These are phyloP conservation scores for Mayamaea pseudoterrestris DNA, from an alignment of 108 stramenopile genomes.

Conservation along the genomic window DNA sequence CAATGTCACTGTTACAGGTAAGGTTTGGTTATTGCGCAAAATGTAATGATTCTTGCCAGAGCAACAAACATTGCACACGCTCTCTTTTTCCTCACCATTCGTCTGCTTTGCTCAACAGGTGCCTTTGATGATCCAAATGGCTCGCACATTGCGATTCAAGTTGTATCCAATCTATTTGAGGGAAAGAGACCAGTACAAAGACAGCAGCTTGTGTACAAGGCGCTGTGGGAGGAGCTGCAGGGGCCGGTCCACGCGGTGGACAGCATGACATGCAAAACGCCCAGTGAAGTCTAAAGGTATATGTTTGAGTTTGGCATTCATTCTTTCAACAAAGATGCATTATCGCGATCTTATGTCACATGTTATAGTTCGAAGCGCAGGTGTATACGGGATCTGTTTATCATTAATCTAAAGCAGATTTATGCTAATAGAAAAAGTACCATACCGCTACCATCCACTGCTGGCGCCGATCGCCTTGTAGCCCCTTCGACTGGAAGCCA, in stretches of 20 bases:
- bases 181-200: constrained; percentile 79
- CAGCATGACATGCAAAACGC: constrained; percentile 84
- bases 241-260: constrained; percentile 88
- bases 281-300: no score
- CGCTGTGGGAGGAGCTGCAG: constrained; percentile 86
- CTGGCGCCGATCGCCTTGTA: no score
- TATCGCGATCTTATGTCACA: no score
- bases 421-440: no score
- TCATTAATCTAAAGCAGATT: no score
- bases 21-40: constrained; percentile 8
- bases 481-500: constrained; percentile 1
- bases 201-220: constrained; percentile 89
- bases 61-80: neutral
- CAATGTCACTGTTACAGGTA: constrained; percentile 69
- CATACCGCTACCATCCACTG: no score
- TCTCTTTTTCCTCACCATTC: neutral
- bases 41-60: neutral
- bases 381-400: no score
- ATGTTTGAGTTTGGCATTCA: no score
- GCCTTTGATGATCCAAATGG: constrained; percentile 90
- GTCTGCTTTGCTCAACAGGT: constrained; percentile 8
- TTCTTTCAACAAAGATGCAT: no score
- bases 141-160: constrained; percentile 76
- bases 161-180: constrained; percentile 61
- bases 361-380: no score